These are phyloP conservation scores for Xylaria intraflava DNA, from an alignment of 495 filamentous ascomycete species.

Conservation along the genomic window DNA sequence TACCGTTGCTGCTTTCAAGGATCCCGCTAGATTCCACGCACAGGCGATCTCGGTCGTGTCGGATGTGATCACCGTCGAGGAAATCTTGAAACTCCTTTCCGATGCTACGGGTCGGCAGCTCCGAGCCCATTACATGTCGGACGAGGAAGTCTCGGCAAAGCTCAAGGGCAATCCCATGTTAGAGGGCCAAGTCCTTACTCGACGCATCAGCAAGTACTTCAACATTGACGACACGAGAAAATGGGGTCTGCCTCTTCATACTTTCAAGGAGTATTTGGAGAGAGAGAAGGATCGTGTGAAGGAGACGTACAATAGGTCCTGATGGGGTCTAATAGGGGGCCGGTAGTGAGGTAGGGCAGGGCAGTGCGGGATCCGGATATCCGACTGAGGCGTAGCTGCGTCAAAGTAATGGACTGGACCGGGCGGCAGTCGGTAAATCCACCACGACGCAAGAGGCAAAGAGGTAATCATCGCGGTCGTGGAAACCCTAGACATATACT, in stretches of 20 bases:
- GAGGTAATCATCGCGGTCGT: too few species aligned
- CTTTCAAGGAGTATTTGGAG: constrained; percentile 33
- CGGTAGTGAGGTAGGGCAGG: background rate
- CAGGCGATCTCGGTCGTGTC: constrained; percentile 35
- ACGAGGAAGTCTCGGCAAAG: constrained; percentile 33
- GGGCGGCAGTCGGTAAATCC: too few species aligned
- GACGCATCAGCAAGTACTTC: constrained; percentile 27
- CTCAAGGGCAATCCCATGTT: constrained; percentile 21
- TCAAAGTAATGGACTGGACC: too few species aligned
- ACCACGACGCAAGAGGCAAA: too few species aligned
- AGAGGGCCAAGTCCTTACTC: constrained; percentile 13
- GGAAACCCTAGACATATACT: too few species aligned
- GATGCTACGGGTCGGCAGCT: constrained; percentile 29
- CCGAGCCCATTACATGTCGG: constrained; percentile 27
- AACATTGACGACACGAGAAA: constrained; percentile 31
- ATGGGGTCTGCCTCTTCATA: constrained; percentile 26
- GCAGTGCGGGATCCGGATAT: too few species aligned
- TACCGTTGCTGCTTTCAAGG: constrained; percentile 34
- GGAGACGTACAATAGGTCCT: constrained; percentile 14
- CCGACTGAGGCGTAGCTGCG: too few species aligned
- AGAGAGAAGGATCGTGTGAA: constrained; percentile 29
- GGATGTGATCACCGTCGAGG: constrained; percentile 28
- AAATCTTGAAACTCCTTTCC: constrained; percentile 27
- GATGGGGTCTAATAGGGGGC: background rate
- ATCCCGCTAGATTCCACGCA: constrained; percentile 33